Percentiles rank a stretch among this genome's conserved stretches.
Evolutionary conservation across 345 rosid genomes (phyloP).

Genomic region (Arabidopsis thaliana): TAIR10.1 NC_003074.8:13322001-13322500

Average conservation of each 20-base stretch:
- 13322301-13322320: rapidly evolving
- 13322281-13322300: neutral
- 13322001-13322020: too few species aligned
- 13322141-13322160: neutral
- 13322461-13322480: too few species aligned
- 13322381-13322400: too few species aligned
- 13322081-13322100: neutral
- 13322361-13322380: too few species aligned
- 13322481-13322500: too few species aligned
- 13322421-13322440: too few species aligned
- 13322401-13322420: too few species aligned
- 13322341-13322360: too few species aligned
- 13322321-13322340: neutral
- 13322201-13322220: neutral
- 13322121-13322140: neutral
- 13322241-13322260: neutral
- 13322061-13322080: neutral
- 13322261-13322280: neutral
- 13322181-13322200: neutral
- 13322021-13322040: too few species aligned
- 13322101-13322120: neutral
- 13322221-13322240: neutral
- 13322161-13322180: neutral
- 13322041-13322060: neutral
- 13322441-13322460: too few species aligned